A percentile compares a stretch with the other conserved stretches of the same genome.
These are phyloP conservation scores for Pezicula neosporulosa DNA, from an alignment of 2,329 filamentous ascomycete species.

Conservation along the genomic window DNA sequence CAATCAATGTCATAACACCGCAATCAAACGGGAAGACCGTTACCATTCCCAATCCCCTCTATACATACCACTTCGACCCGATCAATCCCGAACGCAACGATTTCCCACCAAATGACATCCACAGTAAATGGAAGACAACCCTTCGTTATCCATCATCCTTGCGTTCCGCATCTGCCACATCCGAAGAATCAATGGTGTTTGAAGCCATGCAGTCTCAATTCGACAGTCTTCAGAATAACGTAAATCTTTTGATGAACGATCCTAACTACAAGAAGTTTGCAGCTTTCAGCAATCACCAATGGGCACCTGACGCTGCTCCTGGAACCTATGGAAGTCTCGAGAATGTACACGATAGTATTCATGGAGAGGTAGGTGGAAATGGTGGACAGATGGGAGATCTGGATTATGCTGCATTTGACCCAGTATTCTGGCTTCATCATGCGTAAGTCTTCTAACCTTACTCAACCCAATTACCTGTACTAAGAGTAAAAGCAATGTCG, in stretches of 20 bases:
- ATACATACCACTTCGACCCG: constrained; percentile 57
- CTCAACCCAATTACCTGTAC: neutral
- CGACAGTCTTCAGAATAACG: constrained; percentile 14
- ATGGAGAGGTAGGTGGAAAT: constrained; percentile 47
- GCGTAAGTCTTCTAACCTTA: constrained; percentile 7
- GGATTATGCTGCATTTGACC: constrained; percentile 74
- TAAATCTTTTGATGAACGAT: constrained; percentile 21
- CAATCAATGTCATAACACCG: constrained; percentile 17
- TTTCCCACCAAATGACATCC: constrained; percentile 11
- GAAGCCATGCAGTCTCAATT: constrained; percentile 18
- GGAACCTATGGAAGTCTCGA: constrained; percentile 39
- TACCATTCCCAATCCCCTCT: constrained; percentile 62
- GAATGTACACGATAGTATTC: constrained; percentile 59
- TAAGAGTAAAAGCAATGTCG: constrained; percentile 50
- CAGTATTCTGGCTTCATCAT: constrained; percentile 42
- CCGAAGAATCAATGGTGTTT: constrained; percentile 16
- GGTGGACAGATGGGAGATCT: constrained; percentile 67
- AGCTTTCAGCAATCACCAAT: constrained; percentile 66
- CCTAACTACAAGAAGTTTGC: constrained; percentile 64
- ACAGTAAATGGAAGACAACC: constrained; percentile 17
- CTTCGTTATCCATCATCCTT: constrained; percentile 18
- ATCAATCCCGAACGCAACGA: constrained; percentile 33
- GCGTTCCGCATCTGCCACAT: constrained; percentile 12
- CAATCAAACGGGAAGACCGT: constrained; percentile 43
- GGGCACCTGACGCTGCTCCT: constrained; percentile 32